Base-by-base conservation (phyloP, 768 basidiomycete genomes). In the Tylopilus rubrobrunneus region DNA sequence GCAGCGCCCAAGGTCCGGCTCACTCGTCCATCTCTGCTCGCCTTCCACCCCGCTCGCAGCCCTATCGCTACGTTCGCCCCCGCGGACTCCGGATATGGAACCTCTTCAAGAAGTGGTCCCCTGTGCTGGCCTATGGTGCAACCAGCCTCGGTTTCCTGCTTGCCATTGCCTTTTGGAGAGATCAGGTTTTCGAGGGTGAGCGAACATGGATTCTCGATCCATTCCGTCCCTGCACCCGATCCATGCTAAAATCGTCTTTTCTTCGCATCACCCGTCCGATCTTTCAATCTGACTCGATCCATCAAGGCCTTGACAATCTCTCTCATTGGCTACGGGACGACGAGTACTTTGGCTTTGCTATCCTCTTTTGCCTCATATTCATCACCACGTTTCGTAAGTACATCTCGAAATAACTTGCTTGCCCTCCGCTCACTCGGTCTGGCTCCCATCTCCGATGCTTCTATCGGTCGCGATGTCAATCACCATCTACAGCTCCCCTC, bases 371-470 rank as follows among this genome's bases (percentile, higher is more conserved):
- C 61, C 81, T 92, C 65, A 92, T 93, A 56, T 90, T 92, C 69
- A 67, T 92, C 54, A 93, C 90, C 47, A 92, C 90, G 1, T 85
- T 92, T 70, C 90, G 91, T 92, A 73, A 74, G 90, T 72, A 45
- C 48, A 19, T 48, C 50, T 51, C 36, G 23, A 36, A 37, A 45
- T 53, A 42, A 52, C 47, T 44, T n/a, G 39, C 27, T 46, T n/a
- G 10, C 49, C 49, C 25, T 41, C 36, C 31, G 28, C 61, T 67
- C 46, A 61, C 51, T 12, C 19, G 36, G 39, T 46, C 37, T 21
- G 31, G 23, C 51, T 45, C 45, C 39, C 58, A 51, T 50, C 33
- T 19, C 8, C 42, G 47, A 21, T 31, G 21, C 57, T 47, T 55
- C 44, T 49, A 27, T 42, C 55, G 62, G 14, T 47, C 40, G 53